A percentile compares a stretch with the other conserved stretches of the same genome.
These are phyloP conservation scores for Metschnikowia orientalis DNA, from an alignment of 805 yeast genomes.

Conservation along the genomic window DNA sequence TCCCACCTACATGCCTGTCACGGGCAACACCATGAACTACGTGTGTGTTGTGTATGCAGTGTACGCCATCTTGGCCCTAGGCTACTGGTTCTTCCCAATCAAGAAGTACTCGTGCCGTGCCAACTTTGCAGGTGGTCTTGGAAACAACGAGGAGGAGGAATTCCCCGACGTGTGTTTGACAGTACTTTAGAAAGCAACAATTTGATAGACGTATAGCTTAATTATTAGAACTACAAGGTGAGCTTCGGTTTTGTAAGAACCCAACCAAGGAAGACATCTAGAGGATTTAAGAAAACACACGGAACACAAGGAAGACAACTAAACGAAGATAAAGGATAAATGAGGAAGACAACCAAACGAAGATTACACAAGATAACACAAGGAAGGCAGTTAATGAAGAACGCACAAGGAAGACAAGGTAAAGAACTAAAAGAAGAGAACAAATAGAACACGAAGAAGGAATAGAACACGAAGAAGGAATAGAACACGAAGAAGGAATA, in stretches of 20 bases:
- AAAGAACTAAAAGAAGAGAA: too few relatives aligned
- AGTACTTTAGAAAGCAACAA: constrained; percentile 7
- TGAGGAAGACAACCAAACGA: too few relatives aligned
- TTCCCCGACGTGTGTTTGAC: constrained; percentile 41
- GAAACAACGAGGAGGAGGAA: constrained; percentile 38
- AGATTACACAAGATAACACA: too few relatives aligned
- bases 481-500: neutral
- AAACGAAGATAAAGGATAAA: too few relatives aligned
- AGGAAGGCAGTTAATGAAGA: too few relatives aligned
- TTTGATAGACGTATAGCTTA: too few relatives aligned
- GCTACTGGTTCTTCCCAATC: constrained; percentile 42
- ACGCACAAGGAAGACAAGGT: too few relatives aligned
- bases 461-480: neutral
- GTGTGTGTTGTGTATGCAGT: constrained; percentile 26
- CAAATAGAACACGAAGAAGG: neutral
- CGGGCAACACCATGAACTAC: constrained; percentile 27
- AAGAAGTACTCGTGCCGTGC: constrained; percentile 35
- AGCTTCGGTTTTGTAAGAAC: too few relatives aligned
- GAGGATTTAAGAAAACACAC: too few relatives aligned
- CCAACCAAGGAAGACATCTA: too few relatives aligned
- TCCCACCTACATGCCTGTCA: constrained; percentile 30
- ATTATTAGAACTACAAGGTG: too few relatives aligned
- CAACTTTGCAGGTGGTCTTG: constrained; percentile 40
- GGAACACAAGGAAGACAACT: too few relatives aligned
- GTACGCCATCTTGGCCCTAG: constrained; percentile 32